Percentiles rank a stretch among this genome's conserved stretches.
Conservation (phyloP, 75 land plant genomes). For the Sequoia sempervirens region DNA sequence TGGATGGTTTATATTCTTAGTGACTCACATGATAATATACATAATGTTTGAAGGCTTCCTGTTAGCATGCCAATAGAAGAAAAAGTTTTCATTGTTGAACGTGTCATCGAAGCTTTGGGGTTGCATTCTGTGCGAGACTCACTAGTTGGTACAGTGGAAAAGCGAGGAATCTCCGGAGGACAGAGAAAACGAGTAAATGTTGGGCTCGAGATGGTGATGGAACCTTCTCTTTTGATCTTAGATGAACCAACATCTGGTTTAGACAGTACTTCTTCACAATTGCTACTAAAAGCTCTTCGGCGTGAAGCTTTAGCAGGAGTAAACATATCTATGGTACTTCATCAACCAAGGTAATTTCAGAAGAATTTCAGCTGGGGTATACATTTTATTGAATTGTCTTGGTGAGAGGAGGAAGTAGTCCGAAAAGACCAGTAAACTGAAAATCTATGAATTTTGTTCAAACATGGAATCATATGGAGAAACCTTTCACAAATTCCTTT, state of each 20-base stretch:
- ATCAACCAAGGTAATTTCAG: constrained; percentile 81
- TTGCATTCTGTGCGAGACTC: constrained; percentile 79
- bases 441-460: not conserved
- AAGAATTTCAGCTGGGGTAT: not conserved
- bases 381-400: not conserved
- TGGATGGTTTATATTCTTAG: not conserved
- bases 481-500: not conserved
- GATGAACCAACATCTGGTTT: constrained; percentile 99
- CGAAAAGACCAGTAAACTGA: not conserved
- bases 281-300: constrained; percentile 85
- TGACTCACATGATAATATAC: not conserved
- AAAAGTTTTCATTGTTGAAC: constrained; percentile 85
- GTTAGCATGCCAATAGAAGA: constrained; percentile 68
- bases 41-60: constrained; percentile 51
- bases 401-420: not conserved
- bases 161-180: constrained; percentile 96
- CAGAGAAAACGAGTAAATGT: constrained; percentile 98
- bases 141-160: constrained; percentile 92
- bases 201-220: constrained; percentile 96
- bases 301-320: constrained; percentile 94
- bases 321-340: constrained; percentile 90
- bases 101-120: constrained; percentile 90
- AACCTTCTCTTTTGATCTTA: constrained; percentile 88
- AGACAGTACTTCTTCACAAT: constrained; percentile 92
- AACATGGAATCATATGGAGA: not conserved